These are phyloP conservation scores for Mycena polygramma DNA, from an alignment of 768 basidiomycete genomes.

Conservation along the genomic window DNA sequence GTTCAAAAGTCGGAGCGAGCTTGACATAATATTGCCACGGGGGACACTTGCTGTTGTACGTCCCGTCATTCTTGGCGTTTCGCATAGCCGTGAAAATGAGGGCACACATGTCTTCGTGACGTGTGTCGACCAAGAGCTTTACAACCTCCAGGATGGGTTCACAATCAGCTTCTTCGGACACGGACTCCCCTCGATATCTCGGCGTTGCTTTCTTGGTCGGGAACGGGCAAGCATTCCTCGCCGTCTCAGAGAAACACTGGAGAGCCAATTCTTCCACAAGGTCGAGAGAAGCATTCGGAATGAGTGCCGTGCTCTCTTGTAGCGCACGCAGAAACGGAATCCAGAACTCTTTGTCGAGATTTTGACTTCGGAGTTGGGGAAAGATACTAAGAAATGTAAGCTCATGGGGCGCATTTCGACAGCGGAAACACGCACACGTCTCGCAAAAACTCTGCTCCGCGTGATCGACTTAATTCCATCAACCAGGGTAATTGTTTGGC, in stretches of 20 bases:
- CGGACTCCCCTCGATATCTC: neutral
- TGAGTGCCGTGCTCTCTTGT: neutral
- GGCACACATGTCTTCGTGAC: neutral
- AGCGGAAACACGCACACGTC: slow-evolving; percentile 1
- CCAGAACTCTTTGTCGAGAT: slow-evolving; percentile 13
- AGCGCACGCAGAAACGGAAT: slow-evolving; percentile 5
- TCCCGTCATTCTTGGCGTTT: neutral
- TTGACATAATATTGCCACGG: neutral
- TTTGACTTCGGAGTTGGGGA: slow-evolving; percentile 14
- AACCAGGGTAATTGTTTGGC: slow-evolving; percentile 18
- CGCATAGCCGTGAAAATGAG: neutral
- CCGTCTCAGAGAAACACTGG: slow-evolving; percentile 18
- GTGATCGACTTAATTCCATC: neutral
- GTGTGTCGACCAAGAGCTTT: slow-evolving; percentile 18
- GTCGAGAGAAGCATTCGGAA: neutral
- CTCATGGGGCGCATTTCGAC: neutral
- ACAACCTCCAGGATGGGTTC: slow-evolving; percentile 13
- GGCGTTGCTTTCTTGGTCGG: neutral
- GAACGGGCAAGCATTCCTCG: slow-evolving; percentile 18
- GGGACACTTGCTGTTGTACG: neutral
- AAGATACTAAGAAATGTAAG: neutral
- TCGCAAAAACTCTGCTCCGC: slow-evolving; percentile 20
- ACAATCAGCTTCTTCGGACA: neutral
- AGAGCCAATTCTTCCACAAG: neutral
- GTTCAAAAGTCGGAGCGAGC: neutral